phyloP scores from a whole-genome alignment of 139 green algal genomes.

The Chlorella sp. region DNA sequence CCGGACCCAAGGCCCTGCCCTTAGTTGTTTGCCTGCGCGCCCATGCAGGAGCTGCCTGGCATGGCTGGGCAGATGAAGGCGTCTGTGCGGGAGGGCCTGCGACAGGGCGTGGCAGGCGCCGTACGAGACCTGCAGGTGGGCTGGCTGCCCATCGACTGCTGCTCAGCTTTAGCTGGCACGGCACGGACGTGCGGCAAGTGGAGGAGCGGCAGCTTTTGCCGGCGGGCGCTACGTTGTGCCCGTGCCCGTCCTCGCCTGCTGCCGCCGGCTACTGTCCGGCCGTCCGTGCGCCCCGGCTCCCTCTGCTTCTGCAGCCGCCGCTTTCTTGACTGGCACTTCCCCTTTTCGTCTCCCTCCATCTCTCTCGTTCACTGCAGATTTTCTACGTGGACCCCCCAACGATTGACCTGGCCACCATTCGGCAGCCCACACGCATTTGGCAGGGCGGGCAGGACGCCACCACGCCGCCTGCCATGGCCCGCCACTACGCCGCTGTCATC shows the following conservation, averaged over 20 bases:
- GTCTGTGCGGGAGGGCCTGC: slow-evolving; percentile 16
- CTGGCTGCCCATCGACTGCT: neutral
- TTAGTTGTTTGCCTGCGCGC: too few relatives aligned
- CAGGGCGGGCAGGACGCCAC: slow-evolving; percentile 20
- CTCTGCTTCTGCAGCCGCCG: neutral
- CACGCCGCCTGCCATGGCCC: slow-evolving; percentile 21
- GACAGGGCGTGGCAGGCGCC: neutral
- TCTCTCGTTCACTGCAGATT: neutral
- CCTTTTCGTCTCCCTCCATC: neutral
- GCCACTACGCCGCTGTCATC: neutral
- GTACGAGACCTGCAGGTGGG: slow-evolving; percentile 15
- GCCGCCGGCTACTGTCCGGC: too few relatives aligned
- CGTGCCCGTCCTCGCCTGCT: too few relatives aligned
- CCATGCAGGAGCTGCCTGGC: neutral
- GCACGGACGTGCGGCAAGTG: neutral
- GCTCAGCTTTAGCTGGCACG: too few relatives aligned
- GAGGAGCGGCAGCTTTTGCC: too few relatives aligned
- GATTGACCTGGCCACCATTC: neutral
- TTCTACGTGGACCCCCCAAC: neutral
- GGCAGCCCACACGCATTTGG: neutral
- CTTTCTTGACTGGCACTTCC: neutral
- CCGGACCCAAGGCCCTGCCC: too few relatives aligned
- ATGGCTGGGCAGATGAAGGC: neutral
- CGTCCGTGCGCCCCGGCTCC: neutral
- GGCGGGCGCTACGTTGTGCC: too few relatives aligned